A percentile compares a stretch with the other conserved stretches of the same genome.
Conservation (phyloP, 2,329 filamentous ascomycete genomes). For the Trichoderma sp. region DNA sequence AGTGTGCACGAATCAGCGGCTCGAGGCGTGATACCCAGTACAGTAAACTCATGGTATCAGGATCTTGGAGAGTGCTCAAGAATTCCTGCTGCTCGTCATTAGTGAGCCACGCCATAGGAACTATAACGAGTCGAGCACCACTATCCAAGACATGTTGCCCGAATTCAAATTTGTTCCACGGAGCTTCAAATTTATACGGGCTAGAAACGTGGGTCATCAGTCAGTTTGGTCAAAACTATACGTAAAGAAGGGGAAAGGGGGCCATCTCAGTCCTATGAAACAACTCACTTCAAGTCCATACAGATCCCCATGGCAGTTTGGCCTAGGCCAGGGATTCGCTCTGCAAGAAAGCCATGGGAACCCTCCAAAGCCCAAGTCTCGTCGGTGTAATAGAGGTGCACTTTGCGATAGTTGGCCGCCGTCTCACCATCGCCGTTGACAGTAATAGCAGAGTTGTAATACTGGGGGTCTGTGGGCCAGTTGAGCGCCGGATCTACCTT, state of each 20-base stretch:
- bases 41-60: slow-evolving; percentile 71
- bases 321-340: slow-evolving; percentile 50
- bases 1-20: slow-evolving; percentile 58
- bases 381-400: slow-evolving; percentile 60
- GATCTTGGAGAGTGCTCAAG: slow-evolving; percentile 54
- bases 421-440: slow-evolving; percentile 62
- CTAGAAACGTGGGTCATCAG: slow-evolving; percentile 26
- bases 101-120: slow-evolving; percentile 80
- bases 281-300: slow-evolving; percentile 63
- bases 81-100: slow-evolving; percentile 50
- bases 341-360: slow-evolving; percentile 51
- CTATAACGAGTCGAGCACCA: slow-evolving; percentile 62
- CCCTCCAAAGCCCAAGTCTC: slow-evolving; percentile 64
- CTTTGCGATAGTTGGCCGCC: slow-evolving; percentile 62
- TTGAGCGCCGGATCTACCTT: slow-evolving; percentile 54
- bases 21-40: slow-evolving; percentile 76
- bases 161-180: slow-evolving; percentile 46
- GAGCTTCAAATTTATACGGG: slow-evolving; percentile 43
- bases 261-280: background rate
- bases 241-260: background rate
- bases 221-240: background rate
- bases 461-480: slow-evolving; percentile 56
- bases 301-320: slow-evolving; percentile 60
- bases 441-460: slow-evolving; percentile 57
- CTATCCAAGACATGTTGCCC: slow-evolving; percentile 59